These are phyloP conservation scores for Sphaerulina vaccinii DNA, from an alignment of 2,329 filamentous ascomycete species.

Conservation along the genomic window DNA sequence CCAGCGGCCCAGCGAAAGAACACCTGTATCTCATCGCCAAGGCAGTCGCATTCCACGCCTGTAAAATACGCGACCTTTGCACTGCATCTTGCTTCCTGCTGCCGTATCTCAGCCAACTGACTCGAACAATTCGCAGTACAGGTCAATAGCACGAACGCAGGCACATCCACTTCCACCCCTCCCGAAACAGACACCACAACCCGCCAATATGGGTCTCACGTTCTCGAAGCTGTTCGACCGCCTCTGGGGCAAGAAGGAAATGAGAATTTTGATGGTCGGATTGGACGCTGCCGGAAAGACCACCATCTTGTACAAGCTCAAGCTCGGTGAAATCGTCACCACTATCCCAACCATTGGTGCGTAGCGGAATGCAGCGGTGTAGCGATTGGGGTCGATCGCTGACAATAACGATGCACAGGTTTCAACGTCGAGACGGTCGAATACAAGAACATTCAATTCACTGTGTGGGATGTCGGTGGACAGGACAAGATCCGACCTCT, in stretches of 20 bases:
- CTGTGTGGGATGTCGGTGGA: conserved; percentile 97
- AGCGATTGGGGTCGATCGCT: conserved; percentile 4
- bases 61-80: neutral
- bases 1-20: conserved; percentile 12
- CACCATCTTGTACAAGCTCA: conserved; percentile 98
- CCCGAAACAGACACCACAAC: conserved; percentile 25
- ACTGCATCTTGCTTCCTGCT: neutral
- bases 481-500: conserved; percentile 98
- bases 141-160: conserved; percentile 1
- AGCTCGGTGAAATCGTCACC: conserved; percentile 96
- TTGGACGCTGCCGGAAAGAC: conserved; percentile 98
- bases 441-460: conserved; percentile 99
- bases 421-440: conserved; percentile 99
- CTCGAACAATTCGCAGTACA: neutral
- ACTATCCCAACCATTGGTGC: conserved; percentile 90
- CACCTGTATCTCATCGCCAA: conserved; percentile 22
- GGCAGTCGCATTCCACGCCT: conserved; percentile 22
- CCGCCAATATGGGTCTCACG: conserved; percentile 83
- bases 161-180: neutral
- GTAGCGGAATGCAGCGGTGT: conserved; percentile 25
- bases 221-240: conserved; percentile 97
- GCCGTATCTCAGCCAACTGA: conserved; percentile 2
- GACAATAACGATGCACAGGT: conserved; percentile 43
- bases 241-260: conserved; percentile 99
- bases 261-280: conserved; percentile 97